phyloP scores from a whole-genome alignment of 2,329 filamentous ascomycete species.

The Fusarium albosuccineum region DNA sequence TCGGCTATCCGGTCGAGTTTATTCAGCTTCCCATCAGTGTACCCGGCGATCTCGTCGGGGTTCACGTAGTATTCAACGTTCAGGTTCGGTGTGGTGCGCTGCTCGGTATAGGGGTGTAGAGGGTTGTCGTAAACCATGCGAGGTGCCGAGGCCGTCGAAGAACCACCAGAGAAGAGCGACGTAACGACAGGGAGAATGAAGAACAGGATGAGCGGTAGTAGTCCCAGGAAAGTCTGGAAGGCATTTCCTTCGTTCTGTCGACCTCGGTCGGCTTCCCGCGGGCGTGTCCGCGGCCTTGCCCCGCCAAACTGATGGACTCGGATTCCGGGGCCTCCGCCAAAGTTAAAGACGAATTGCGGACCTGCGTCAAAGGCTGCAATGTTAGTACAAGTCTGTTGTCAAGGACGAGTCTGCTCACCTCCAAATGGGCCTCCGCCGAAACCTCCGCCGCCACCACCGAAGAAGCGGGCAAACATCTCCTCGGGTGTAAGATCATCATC shows the following conservation, averaged over 20 bases:
- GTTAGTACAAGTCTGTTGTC: slow-evolving; percentile 37
- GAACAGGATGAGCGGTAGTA: slow-evolving; percentile 89
- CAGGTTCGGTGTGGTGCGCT: slow-evolving; percentile 77
- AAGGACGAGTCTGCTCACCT: slow-evolving; percentile 47
- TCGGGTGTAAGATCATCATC: slow-evolving; percentile 96
- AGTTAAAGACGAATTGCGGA: slow-evolving; percentile 94
- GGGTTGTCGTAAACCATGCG: slow-evolving; percentile 81
- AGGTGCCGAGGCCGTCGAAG: slow-evolving; percentile 65
- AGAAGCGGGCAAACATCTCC: slow-evolving; percentile 97
- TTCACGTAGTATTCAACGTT: slow-evolving; percentile 89
- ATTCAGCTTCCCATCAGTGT: slow-evolving; percentile 75
- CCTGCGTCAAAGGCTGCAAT: slow-evolving; percentile 76
- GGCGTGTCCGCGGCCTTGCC: slow-evolving; percentile 78
- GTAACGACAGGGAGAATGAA: slow-evolving; percentile 88
- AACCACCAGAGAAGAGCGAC: slow-evolving; percentile 76
- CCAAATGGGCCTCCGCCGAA: slow-evolving; percentile 72
- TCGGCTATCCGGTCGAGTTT: slow-evolving; percentile 86
- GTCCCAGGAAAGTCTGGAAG: slow-evolving; percentile 74
- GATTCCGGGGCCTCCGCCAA: slow-evolving; percentile 90
- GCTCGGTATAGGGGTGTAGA: slow-evolving; percentile 77
- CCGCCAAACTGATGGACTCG: slow-evolving; percentile 97
- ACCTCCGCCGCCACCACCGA: slow-evolving; percentile 78
- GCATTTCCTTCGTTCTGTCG: slow-evolving; percentile 63
- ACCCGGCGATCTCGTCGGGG: slow-evolving; percentile 80
- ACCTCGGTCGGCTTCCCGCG: slow-evolving; percentile 70